Evolutionary conservation across 2,329 filamentous ascomycete genomes (phyloP).

Genomic region (Trichoderma sp.): DNA sequence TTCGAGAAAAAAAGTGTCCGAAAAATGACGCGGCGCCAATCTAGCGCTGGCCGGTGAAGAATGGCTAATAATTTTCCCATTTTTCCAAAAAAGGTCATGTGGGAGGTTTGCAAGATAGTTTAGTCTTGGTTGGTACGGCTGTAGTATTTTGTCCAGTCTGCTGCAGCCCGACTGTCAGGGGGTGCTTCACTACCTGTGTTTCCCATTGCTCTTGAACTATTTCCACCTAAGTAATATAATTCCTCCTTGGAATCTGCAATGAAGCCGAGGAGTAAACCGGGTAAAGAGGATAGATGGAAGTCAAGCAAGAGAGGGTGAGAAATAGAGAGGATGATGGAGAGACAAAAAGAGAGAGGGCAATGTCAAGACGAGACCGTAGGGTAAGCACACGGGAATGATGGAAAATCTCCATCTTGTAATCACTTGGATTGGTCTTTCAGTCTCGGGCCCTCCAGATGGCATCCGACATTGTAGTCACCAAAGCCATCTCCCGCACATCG

Average conservation of each 20-base stretch:
- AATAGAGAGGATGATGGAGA: neutral
- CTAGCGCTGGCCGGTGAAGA: constrained; percentile 11
- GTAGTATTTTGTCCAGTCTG: neutral
- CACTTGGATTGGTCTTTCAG: neutral
- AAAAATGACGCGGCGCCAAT: neutral
- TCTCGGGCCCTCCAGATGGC: constrained; percentile 70
- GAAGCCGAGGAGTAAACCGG: too few species aligned
- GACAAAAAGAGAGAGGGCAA: neutral
- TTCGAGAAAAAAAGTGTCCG: constrained; percentile 1
- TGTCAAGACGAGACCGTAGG: neutral
- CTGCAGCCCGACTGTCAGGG: neutral
- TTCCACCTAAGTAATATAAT: neutral
- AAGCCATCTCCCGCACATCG: constrained; percentile 80
- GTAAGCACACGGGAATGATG: neutral
- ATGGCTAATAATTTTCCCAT: constrained; percentile 4
- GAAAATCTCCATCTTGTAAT: neutral
- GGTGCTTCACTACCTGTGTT: neutral
- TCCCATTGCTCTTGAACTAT: neutral
- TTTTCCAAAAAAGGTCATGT: neutral
- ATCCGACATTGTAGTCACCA: constrained; percentile 84
- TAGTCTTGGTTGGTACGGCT: neutral
- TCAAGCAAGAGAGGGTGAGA: neutral
- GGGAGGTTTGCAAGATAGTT: neutral
- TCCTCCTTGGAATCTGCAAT: neutral
- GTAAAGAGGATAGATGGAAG: neutral